These are phyloP conservation scores for Yarrowia alimentaria DNA, from an alignment of 805 yeast species.

Conservation along the genomic window DNA sequence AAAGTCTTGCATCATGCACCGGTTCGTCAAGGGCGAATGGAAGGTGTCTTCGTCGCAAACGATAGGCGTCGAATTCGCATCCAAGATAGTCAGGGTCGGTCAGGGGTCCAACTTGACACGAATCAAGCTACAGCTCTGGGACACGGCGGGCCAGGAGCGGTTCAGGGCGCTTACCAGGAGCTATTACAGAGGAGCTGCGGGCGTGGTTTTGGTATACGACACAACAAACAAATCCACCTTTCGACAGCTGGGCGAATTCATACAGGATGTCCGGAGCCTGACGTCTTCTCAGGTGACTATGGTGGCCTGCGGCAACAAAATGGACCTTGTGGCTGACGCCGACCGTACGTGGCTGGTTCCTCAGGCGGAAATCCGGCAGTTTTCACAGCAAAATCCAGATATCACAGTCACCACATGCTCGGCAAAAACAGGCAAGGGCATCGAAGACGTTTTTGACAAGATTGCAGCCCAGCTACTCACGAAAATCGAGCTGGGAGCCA, in stretches of 20 bases:
- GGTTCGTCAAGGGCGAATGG: slow-evolving; percentile 44
- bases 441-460: slow-evolving; percentile 44
- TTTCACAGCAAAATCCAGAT: slow-evolving; percentile 37
- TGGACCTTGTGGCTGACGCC: slow-evolving; percentile 57
- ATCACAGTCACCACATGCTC: slow-evolving; percentile 45
- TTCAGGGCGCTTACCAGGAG: slow-evolving; percentile 93
- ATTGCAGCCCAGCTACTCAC: slow-evolving; percentile 46
- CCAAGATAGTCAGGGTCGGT: slow-evolving; percentile 41
- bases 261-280: slow-evolving; percentile 82
- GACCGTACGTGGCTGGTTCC: slow-evolving; percentile 40
- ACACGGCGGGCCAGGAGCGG: slow-evolving; percentile 96
- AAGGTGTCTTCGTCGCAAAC: slow-evolving; percentile 41
- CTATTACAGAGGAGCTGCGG: slow-evolving; percentile 94
- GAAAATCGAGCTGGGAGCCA: slow-evolving; percentile 48
- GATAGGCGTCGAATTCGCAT: slow-evolving; percentile 44
- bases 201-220: slow-evolving; percentile 93
- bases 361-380: slow-evolving; percentile 41
- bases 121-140: slow-evolving; percentile 93
- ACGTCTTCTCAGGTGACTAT: slow-evolving; percentile 91
- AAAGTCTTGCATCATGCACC: slow-evolving; percentile 47
- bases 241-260: slow-evolving; percentile 86
- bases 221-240: slow-evolving; percentile 88
- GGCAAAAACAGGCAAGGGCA: slow-evolving; percentile 45
- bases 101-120: slow-evolving; percentile 83
- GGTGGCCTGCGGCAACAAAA: slow-evolving; percentile 87